phyloP scores from a whole-genome alignment of 208 protist genomes.

The Leishmania martiniquensis region DNA sequence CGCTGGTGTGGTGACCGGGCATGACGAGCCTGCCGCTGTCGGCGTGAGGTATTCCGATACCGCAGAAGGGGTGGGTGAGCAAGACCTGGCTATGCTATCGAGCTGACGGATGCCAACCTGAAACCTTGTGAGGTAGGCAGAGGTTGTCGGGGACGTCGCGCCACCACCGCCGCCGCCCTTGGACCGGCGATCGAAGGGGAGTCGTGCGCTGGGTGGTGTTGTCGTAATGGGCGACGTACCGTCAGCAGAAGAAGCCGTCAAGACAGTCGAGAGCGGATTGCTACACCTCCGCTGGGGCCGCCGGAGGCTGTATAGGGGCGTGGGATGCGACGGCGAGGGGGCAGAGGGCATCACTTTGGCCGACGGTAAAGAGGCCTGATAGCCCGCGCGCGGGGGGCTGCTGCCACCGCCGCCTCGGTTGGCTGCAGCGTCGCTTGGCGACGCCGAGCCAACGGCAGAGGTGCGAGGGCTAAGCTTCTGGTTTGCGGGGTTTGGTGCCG shows the following conservation, averaged over 20 bases:
- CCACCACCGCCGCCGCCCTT: background rate
- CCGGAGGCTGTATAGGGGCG: conserved; percentile 15
- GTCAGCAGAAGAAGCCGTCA: background rate
- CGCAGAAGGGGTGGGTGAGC: background rate
- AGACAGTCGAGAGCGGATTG: background rate
- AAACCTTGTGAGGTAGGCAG: conserved; percentile 21
- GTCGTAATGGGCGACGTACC: background rate
- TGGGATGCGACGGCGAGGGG: background rate
- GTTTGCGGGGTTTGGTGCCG: background rate
- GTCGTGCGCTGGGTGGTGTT: background rate
- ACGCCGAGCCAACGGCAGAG: background rate
- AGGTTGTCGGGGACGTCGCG: background rate
- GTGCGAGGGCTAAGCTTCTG: background rate
- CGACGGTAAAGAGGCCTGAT: background rate
- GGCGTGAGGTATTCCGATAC: background rate
- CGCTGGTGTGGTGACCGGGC: conserved; percentile 4
- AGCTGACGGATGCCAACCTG: conserved; percentile 26
- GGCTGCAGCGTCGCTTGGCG: background rate
- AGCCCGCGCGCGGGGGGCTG: background rate
- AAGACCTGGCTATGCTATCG: background rate
- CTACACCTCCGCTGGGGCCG: background rate
- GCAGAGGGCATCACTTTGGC: background rate
- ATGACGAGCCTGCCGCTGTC: background rate
- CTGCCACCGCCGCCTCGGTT: background rate
- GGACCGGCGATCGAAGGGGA: background rate